These are phyloP conservation scores for Paecilomyces sp. DNA, from an alignment of 2,329 filamentous ascomycete species.

Conservation along the genomic window DNA sequence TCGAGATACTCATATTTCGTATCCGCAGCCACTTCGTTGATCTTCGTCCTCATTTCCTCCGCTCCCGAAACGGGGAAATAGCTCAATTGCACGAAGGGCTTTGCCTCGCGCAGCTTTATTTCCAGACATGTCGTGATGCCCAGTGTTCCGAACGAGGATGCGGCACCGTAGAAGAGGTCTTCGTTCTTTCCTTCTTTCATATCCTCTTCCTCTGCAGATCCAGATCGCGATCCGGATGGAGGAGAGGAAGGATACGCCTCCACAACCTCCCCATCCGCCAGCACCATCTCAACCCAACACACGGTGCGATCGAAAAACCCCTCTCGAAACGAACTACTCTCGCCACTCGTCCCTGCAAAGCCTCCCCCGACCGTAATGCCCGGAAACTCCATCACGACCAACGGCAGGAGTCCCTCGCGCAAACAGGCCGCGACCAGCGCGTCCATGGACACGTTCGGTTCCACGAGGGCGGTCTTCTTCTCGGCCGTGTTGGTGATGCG, in stretches of 20 bases:
- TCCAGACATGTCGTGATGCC: not conserved
- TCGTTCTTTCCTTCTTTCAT: not conserved
- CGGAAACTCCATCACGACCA: slow-evolving; percentile 65
- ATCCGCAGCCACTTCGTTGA: not conserved
- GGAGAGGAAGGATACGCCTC: slow-evolving; percentile 43
- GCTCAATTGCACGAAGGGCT: not conserved
- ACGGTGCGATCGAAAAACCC: slow-evolving; percentile 61
- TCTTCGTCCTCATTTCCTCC: not conserved
- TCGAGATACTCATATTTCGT: not conserved
- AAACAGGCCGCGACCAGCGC: slow-evolving; percentile 52
- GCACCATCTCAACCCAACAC: slow-evolving; percentile 56
- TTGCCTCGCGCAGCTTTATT: not conserved
- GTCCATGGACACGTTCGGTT: slow-evolving; percentile 66
- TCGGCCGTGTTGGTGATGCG: slow-evolving; percentile 41
- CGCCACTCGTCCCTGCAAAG: slow-evolving; percentile 59
- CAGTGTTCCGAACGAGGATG: not conserved
- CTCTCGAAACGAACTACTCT: slow-evolving; percentile 59
- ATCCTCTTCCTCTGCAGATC: not conserved
- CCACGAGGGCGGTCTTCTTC: slow-evolving; percentile 54
- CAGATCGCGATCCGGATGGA: slow-evolving; percentile 34
- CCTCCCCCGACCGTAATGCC: slow-evolving; percentile 63
- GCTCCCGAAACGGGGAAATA: not conserved
- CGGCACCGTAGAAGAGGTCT: not conserved
- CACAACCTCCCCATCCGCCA: slow-evolving; percentile 51
- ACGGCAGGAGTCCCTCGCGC: slow-evolving; percentile 49